Evolutionary conservation across 139 green algal species (phyloP).

Genomic region (Diplosphaera chodatii): DNA sequence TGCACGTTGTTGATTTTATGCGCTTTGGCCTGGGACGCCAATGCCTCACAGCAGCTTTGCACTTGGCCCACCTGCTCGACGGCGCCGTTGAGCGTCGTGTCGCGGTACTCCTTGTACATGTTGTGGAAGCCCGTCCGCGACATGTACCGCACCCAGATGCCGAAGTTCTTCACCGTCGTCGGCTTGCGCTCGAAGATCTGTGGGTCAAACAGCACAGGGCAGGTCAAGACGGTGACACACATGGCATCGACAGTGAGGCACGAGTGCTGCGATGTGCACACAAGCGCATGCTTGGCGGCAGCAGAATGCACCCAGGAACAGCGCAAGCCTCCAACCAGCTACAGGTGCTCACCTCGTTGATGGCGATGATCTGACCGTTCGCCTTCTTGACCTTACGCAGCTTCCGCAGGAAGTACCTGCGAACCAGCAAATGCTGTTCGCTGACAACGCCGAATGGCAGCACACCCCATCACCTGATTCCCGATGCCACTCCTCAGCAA

Average conservation of each 20-base stretch:
- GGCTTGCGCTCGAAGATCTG: slow-evolving; percentile 96
- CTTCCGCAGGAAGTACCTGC: slow-evolving; percentile 97
- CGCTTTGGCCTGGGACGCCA: no score
- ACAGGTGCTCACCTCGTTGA: slow-evolving; percentile 79
- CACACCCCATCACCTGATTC: no score
- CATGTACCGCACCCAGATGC: slow-evolving; percentile 97
- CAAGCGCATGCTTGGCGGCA: no score
- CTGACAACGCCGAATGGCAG: no score
- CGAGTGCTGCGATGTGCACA: no score
- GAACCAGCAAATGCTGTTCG: no score
- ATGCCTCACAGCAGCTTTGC: no score
- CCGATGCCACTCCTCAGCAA: no score
- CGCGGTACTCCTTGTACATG: slow-evolving; percentile 99
- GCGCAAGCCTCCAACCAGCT: no score
- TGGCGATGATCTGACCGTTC: slow-evolving; percentile 95
- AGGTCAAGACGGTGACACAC: no score
- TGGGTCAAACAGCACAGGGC: background rate
- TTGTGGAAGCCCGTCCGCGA: slow-evolving; percentile 94
- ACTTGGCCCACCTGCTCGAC: slow-evolving; percentile 93
- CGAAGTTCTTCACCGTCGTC: slow-evolving; percentile 98
- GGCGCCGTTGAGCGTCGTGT: slow-evolving; percentile 95
- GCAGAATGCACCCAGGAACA: background rate
- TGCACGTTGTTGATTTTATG: no score
- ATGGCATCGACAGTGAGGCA: no score
- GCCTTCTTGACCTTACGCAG: slow-evolving; percentile 98